These are phyloP conservation scores for Rhizopus sp. DNA, from an alignment of 371 early-diverging fungal species.

Conservation along the genomic window DNA sequence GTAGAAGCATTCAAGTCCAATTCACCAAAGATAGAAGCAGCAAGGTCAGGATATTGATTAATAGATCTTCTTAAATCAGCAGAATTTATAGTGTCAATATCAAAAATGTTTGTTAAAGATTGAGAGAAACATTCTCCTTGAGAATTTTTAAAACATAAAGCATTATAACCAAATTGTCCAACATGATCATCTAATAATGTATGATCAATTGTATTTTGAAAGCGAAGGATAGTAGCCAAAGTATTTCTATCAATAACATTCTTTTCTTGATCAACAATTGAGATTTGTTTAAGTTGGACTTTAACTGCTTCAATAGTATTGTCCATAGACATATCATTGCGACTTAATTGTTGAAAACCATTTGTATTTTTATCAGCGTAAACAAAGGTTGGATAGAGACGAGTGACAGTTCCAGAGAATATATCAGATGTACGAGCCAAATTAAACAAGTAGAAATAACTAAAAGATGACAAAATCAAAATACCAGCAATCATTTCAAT, in stretches of 20 bases:
- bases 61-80: constrained; percentile 37
- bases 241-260: constrained; percentile 40
- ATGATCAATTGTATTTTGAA: constrained; percentile 57
- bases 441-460: constrained; percentile 79
- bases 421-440: constrained; percentile 69
- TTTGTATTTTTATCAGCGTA: constrained; percentile 42
- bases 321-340: constrained; percentile 32
- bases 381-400: constrained; percentile 55
- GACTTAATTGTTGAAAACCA: constrained; percentile 31
- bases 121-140: constrained; percentile 36
- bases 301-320: constrained; percentile 55
- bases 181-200: constrained; percentile 45
- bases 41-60: constrained; percentile 34
- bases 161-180: constrained; percentile 26
- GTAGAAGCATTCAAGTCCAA: constrained; percentile 26
- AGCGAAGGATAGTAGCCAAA: constrained; percentile 47
- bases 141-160: constrained; percentile 38
- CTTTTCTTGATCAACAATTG: constrained; percentile 28
- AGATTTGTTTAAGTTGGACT: constrained; percentile 57
- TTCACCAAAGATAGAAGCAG: constrained; percentile 22
- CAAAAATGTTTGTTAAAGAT: constrained; percentile 44
- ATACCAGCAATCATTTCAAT: constrained; percentile 81
- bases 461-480: constrained; percentile 71
- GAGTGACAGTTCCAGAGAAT: constrained; percentile 56
- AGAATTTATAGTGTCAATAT: constrained; percentile 33